Evolutionary conservation across 352 stramenopile genomes (phyloP), one percentile per base, ranked within the genome.

Genomic region (Thalassiosira ordinaria): DNA sequence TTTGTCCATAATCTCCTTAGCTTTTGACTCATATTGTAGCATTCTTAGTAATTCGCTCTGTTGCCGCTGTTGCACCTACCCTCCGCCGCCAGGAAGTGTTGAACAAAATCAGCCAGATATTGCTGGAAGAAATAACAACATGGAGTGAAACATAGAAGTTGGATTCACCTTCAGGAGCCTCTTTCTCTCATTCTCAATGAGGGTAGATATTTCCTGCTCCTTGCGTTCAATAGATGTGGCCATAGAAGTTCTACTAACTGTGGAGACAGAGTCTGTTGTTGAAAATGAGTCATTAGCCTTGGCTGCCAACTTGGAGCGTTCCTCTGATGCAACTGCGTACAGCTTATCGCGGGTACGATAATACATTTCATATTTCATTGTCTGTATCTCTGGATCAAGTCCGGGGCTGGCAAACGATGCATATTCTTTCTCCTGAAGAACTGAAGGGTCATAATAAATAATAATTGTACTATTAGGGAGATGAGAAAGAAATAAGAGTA

Each of bases 151-250:
- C n/a, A n/a, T n/a, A n/a, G n/a, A n/a, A n/a, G n/a, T n/a, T n/a
- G n/a, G n/a, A n/a, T n/a, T n/a, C n/a, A n/a, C n/a, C 52, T 85
- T 85, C 61, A 81, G 62, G 2, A 85, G 31, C n/a, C 70, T 29
- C 20, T 47, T 49, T 24, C 62, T 80, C 31, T 85, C 77, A 29
- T 63, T 81, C 41, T 74, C 70, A 35, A 79, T 66, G 24, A 74
- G 24, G n/a, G 70, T 79, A 20, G 68, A 65, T 27, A 74, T 44
- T n/a, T 63, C 64, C 29, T 74, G 27, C 31, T 74, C 64, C 18
- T 74, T 63, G 13, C 31, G 27, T 39, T 39, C 49, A 37, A 55
- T 27, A 3, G 49, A 64, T 4, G 35, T 33, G 7, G 18, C 31
- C 8, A 62, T 64, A 39, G 64, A 46, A 44, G 47, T 60, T 55